These are phyloP conservation scores for Dictyostelium intermedium DNA, from an alignment of 78 protist genomes.

Conservation along the genomic window DNA sequence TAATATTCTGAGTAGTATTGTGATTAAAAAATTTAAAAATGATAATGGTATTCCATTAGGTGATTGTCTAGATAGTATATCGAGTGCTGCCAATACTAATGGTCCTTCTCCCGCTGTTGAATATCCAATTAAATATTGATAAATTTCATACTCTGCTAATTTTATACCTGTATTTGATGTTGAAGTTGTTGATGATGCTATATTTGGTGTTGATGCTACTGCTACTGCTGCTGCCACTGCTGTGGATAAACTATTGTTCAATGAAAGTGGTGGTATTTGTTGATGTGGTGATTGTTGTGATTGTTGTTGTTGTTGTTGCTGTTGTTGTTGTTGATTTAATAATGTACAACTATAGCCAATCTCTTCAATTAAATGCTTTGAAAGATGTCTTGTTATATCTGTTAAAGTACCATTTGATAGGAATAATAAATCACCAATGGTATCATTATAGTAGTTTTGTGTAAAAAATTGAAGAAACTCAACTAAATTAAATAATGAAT, in stretches of 20 bases:
- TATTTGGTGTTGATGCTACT: background rate
- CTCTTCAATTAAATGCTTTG: slow-evolving; percentile 48
- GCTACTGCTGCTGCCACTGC: background rate
- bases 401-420: slow-evolving; percentile 22
- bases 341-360: background rate
- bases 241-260: background rate
- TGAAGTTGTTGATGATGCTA: background rate
- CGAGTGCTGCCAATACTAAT: slow-evolving; percentile 13
- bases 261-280: background rate
- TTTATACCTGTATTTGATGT: background rate
- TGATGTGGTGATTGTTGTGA: background rate
- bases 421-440: slow-evolving; percentile 11
- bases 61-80: slow-evolving; percentile 39
- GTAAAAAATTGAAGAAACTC: slow-evolving; percentile 52
- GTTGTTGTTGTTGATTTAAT: background rate
- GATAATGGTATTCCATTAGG: slow-evolving; percentile 54
- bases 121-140: slow-evolving; percentile 40
- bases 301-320: background rate
- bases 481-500: slow-evolving; percentile 31
- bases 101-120: slow-evolving; percentile 58
- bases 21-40: background rate
- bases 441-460: background rate
- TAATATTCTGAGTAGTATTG: background rate
- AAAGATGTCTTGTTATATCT: slow-evolving; percentile 25
- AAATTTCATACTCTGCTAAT: background rate